Evolutionary conservation across 2,329 filamentous ascomycete genomes (phyloP).

Genomic region (Botryotinia narcissicola): DNA sequence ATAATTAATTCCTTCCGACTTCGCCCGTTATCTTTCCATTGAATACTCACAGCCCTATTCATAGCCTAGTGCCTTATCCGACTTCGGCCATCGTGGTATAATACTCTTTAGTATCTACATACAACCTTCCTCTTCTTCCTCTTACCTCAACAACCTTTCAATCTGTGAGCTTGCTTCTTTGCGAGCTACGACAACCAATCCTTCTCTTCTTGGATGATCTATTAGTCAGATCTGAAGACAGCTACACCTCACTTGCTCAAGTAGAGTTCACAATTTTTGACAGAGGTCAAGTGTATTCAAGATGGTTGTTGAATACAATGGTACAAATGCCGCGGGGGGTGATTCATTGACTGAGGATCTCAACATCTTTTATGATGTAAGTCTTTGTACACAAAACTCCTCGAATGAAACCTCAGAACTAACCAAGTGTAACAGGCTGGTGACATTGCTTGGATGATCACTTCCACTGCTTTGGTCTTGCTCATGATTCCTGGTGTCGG

Average conservation of each 20-base stretch:
- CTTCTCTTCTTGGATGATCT: neutral
- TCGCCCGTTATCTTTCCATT: neutral
- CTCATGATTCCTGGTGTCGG: slow-evolving; percentile 93
- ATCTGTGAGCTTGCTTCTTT: slow-evolving; percentile 6
- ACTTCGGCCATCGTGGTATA: neutral
- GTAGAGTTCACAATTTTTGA: neutral
- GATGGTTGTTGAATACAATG: slow-evolving; percentile 49
- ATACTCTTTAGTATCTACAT: neutral
- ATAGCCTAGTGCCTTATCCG: neutral
- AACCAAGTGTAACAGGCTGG: slow-evolving; percentile 57
- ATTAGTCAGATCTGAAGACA: neutral
- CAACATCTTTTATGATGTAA: slow-evolving; percentile 80
- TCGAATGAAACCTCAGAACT: slow-evolving; percentile 47
- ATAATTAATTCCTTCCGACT: slow-evolving; percentile 1
- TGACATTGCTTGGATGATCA: slow-evolving; percentile 83
- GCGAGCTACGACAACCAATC: neutral
- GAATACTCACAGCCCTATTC: neutral
- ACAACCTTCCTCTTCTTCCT: neutral
- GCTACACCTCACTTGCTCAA: neutral
- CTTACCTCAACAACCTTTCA: neutral
- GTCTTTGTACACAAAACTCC: slow-evolving; percentile 19
- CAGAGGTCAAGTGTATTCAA: slow-evolving; percentile 1
- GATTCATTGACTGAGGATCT: slow-evolving; percentile 63
- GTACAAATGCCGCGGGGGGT: slow-evolving; percentile 57
- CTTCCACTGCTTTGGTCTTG: slow-evolving; percentile 75